phyloP scores from a whole-genome alignment of 768 basidiomycete species.

The Termitomyces sp. region DNA sequence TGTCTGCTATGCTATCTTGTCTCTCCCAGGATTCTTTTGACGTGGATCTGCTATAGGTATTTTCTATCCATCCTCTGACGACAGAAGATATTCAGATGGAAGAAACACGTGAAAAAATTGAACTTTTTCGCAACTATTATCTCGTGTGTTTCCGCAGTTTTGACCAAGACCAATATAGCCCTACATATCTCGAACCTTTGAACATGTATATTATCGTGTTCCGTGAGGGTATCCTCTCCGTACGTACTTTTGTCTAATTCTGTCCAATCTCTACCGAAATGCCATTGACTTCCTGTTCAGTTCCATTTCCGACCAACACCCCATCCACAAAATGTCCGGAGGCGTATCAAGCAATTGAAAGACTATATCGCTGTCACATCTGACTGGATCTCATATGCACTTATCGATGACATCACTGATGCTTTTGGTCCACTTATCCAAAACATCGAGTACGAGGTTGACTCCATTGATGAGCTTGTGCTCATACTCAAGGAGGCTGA shows the following conservation, averaged over 20 bases:
- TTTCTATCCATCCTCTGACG: slow-evolving; percentile 94
- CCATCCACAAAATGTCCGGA: slow-evolving; percentile 95
- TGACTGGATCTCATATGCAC: slow-evolving; percentile 99
- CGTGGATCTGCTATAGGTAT: slow-evolving; percentile 52
- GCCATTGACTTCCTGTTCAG: slow-evolving; percentile 28
- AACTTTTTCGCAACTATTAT: slow-evolving; percentile 97
- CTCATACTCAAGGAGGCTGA: slow-evolving; percentile 93
- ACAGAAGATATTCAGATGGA: slow-evolving; percentile 99
- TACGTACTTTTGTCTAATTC: slow-evolving; percentile 30
- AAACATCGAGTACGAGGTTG: slow-evolving; percentile 98
- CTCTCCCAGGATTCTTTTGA: not conserved
- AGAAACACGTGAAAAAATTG: slow-evolving; percentile 99
- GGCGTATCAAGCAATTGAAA: slow-evolving; percentile 97
- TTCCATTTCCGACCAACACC: slow-evolving; percentile 98
- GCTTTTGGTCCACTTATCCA: slow-evolving; percentile 98
- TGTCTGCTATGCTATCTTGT: slow-evolving; percentile 10
- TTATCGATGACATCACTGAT: slow-evolving; percentile 99
- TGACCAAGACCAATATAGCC: slow-evolving; percentile 97
- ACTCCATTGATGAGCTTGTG: slow-evolving; percentile 97
- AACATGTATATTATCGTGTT: slow-evolving; percentile 99
- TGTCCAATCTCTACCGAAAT: not conserved
- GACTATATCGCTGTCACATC: slow-evolving; percentile 99
- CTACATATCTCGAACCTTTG: slow-evolving; percentile 93
- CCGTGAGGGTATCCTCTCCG: slow-evolving; percentile 91
- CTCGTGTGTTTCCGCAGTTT: slow-evolving; percentile 98